A percentile compares a stretch with the other conserved stretches of the same genome.
These are phyloP conservation scores for Leucocoprinus leucothites DNA, from an alignment of 768 basidiomycete species.

Conservation along the genomic window DNA sequence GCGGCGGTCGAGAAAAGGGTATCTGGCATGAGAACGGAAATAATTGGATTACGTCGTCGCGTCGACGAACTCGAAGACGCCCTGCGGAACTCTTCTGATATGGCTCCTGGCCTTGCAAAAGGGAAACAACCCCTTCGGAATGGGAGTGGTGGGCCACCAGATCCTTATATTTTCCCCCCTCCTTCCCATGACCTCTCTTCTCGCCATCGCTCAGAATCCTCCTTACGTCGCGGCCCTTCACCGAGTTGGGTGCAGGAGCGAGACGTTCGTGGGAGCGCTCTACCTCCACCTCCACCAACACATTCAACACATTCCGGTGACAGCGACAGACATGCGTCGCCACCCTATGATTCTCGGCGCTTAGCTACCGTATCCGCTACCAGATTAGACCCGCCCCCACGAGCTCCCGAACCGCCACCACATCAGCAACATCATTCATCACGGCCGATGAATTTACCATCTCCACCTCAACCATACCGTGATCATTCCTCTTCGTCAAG, in stretches of 20 bases:
- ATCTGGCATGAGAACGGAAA: constrained; percentile 57
- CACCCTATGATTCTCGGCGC: constrained; percentile 47
- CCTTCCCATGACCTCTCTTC: constrained; percentile 24
- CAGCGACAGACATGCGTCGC: constrained; percentile 42
- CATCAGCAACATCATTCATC: constrained; percentile 23
- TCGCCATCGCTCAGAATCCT: constrained; percentile 33
- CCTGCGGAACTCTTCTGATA: constrained; percentile 22
- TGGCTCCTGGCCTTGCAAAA: constrained; percentile 4
- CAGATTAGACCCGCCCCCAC: constrained; percentile 46
- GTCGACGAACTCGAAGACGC: constrained; percentile 69
- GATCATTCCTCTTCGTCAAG: constrained; percentile 21
- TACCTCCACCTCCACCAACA: constrained; percentile 20
- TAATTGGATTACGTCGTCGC: constrained; percentile 53
- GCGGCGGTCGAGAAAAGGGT: constrained; percentile 59
- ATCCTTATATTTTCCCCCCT: constrained; percentile 47
- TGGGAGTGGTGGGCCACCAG: constrained; percentile 15
- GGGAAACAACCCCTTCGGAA: constrained; percentile 18
- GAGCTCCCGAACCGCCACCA: constrained; percentile 25
- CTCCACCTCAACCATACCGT: constrained; percentile 31
- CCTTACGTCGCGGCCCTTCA: constrained; percentile 34
- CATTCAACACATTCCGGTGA: constrained; percentile 22
- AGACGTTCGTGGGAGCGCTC: constrained; percentile 32
- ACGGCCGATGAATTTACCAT: constrained; percentile 21
- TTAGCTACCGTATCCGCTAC: constrained; percentile 43
- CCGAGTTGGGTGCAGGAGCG: constrained; percentile 37